Evolutionary conservation across 2,329 filamentous ascomycete species (phyloP), one percentile per base, ranked within the genome.

Genomic region (Bisporella sp.): DNA sequence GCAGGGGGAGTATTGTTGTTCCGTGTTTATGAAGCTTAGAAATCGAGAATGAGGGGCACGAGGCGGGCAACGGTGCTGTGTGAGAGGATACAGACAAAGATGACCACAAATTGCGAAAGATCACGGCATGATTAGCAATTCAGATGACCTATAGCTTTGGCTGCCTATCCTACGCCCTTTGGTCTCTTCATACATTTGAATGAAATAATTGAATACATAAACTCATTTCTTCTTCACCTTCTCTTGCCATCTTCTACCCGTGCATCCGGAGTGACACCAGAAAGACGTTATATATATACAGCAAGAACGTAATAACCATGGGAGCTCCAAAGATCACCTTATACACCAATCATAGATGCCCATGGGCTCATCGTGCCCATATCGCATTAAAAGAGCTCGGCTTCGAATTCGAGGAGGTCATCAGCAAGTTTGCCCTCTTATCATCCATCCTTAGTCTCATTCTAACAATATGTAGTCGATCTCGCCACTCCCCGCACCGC

Each of bases 311-410:
- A 21, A 42, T 49, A 39, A 46, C 41, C 41, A 39, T 40, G 8
- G 31, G 6, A 41, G 42, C 50, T 39, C 53, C 53, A 40, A 53
- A 52, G 42, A 54, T 54, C 12, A 50, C 47, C 30, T 28, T 58
- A 13, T 58, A 58, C 33, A 51, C 56, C 31, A 49, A 49, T n/a
- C 49, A 53, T 28, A 47, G 32, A 7, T 58, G 74, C 59, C 92
- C 88, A 0, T 96, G 91, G 74, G 87, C 86, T 12, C 87, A 92
- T 63, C 84, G 89, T 35, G 85, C 81, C 1, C 84, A 90, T 59
- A 88, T 89, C 52, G 77, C 77, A 5, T 75, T 90, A 30, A 74
- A 77, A 31, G 86, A 89, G 62, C 76, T 86, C 9, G 74, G 74
- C 8, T 63, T 90, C 31, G 72, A 78, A 0, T 87, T 80, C 60